phyloP scores from a whole-genome alignment of 345 rosid genomes.

The Hypericum androsaemum region DNA sequence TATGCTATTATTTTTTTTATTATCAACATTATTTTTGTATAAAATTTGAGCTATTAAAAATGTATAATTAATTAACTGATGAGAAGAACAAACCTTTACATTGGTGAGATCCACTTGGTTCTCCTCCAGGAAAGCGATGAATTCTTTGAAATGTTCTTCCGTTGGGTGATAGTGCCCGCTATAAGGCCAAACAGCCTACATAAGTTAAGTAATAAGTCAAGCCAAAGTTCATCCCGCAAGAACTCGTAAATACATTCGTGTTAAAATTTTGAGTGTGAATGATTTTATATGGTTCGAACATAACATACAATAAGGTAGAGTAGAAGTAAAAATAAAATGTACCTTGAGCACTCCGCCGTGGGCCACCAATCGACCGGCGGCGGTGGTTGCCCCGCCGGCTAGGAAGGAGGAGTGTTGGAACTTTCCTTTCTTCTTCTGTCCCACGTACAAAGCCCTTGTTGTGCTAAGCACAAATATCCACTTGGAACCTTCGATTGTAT shows the following conservation, averaged over 20 bases:
- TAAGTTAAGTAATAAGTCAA: background rate
- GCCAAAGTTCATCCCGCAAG: background rate
- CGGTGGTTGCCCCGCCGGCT: conserved; percentile 64
- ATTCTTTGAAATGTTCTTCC: conserved; percentile 50
- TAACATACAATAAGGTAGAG: background rate
- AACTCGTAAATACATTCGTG: no score
- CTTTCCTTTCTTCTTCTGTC: conserved; percentile 48
- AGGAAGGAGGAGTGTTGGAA: conserved; percentile 83
- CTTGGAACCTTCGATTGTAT: conserved; percentile 40
- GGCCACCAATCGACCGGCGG: conserved; percentile 60
- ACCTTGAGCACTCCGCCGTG: conserved; percentile 43
- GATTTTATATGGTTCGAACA: no score
- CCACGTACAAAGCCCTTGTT: conserved; percentile 44
- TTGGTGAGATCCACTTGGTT: conserved; percentile 42
- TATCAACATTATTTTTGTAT: no score
- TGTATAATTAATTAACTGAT: background rate
- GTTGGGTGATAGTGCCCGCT: conserved; percentile 68
- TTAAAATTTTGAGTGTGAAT: no score
- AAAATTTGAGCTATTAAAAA: background rate
- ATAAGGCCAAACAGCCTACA: conserved; percentile 58
- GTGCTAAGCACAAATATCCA: conserved; percentile 68
- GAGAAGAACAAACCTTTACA: conserved; percentile 37
- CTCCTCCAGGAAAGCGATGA: conserved; percentile 45
- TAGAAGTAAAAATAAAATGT: background rate
- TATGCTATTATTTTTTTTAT: no score